Percentiles rank a stretch among this genome's conserved stretches.
Evolutionary conservation across 345 rosid genomes (phyloP).

Genomic region (Linum lewisii): DNA sequence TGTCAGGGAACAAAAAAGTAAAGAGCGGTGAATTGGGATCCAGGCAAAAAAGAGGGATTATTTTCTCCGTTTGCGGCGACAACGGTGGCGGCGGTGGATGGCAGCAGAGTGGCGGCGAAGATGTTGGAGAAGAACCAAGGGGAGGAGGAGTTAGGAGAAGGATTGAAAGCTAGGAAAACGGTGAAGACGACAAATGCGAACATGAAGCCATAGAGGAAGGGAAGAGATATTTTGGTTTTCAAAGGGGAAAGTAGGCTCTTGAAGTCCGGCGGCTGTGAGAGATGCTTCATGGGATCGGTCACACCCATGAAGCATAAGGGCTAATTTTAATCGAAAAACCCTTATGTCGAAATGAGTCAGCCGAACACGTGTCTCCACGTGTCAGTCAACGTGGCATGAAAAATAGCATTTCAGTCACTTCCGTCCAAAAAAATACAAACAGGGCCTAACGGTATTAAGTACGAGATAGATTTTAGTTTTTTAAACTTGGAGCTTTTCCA

Average conservation of each 20-base stretch:
- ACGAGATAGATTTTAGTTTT: no score
- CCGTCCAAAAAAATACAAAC: no score
- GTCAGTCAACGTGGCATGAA: no score
- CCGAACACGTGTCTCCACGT: no score
- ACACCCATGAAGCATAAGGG: no score
- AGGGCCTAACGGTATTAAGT: no score
- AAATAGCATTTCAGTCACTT: no score
- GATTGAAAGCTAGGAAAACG: slow-evolving; percentile 51
- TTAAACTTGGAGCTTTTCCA: no score
- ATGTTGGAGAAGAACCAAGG: slow-evolving; percentile 43
- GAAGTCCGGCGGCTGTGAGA: slow-evolving; percentile 33
- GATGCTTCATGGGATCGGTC: slow-evolving; percentile 56
- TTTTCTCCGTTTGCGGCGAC: neutral
- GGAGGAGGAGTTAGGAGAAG: slow-evolving; percentile 46
- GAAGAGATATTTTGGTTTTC: slow-evolving; percentile 42
- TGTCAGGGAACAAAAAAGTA: slow-evolving; percentile 35
- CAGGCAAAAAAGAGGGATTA: no score
- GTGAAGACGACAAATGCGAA: slow-evolving; percentile 58
- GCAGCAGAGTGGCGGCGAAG: slow-evolving; percentile 18
- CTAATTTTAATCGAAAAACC: no score
- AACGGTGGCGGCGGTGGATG: slow-evolving; percentile 12
- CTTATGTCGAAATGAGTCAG: no score
- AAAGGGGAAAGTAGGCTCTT: slow-evolving; percentile 32
- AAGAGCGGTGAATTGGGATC: slow-evolving; percentile 52
- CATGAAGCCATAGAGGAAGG: slow-evolving; percentile 54